Percentiles rank a stretch among this genome's conserved stretches.
Evolutionary conservation across 352 stramenopile genomes (phyloP).

Genomic region (Phytophthora meadii): DNA sequence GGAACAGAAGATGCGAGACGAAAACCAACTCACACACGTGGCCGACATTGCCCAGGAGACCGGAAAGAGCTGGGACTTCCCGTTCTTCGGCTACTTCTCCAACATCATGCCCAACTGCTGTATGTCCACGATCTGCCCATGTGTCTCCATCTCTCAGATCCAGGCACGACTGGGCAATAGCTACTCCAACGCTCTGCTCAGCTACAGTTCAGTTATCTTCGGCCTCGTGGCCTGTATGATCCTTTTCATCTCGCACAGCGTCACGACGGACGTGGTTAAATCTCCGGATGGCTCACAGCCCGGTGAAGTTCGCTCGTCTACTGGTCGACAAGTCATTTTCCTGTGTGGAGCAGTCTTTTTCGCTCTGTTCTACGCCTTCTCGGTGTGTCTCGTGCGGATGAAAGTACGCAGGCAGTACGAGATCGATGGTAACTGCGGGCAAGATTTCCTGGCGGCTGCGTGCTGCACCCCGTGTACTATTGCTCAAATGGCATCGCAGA

Average conservation of each 20-base stretch:
- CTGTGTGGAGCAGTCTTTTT: slow-evolving; percentile 26
- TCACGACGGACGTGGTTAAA: slow-evolving; percentile 14
- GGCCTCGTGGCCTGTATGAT: slow-evolving; percentile 38
- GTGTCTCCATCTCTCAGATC: slow-evolving; percentile 49
- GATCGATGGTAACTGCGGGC: slow-evolving; percentile 39
- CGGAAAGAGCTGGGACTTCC: slow-evolving; percentile 33
- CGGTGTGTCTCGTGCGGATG: slow-evolving; percentile 38
- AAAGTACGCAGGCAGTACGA: slow-evolving; percentile 47
- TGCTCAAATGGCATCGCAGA: slow-evolving; percentile 65
- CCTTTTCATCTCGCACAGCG: slow-evolving; percentile 35
- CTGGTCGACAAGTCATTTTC: slow-evolving; percentile 27
- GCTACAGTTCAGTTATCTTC: slow-evolving; percentile 39
- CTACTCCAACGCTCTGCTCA: slow-evolving; percentile 35
- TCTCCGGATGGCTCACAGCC: neutral
- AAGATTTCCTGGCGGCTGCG: slow-evolving; percentile 26
- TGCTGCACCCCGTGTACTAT: slow-evolving; percentile 55
- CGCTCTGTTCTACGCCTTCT: slow-evolving; percentile 29
- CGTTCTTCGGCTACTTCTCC: slow-evolving; percentile 49
- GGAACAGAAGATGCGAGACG: slow-evolving; percentile 22
- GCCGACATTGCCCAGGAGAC: slow-evolving; percentile 14
- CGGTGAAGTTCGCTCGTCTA: slow-evolving; percentile 14
- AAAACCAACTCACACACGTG: slow-evolving; percentile 29
- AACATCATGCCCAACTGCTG: slow-evolving; percentile 50
- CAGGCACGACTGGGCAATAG: slow-evolving; percentile 34
- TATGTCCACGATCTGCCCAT: slow-evolving; percentile 49